Base-by-base conservation (phyloP, 495 filamentous ascomycete species). In the Apiosordaria backusii region DNA sequence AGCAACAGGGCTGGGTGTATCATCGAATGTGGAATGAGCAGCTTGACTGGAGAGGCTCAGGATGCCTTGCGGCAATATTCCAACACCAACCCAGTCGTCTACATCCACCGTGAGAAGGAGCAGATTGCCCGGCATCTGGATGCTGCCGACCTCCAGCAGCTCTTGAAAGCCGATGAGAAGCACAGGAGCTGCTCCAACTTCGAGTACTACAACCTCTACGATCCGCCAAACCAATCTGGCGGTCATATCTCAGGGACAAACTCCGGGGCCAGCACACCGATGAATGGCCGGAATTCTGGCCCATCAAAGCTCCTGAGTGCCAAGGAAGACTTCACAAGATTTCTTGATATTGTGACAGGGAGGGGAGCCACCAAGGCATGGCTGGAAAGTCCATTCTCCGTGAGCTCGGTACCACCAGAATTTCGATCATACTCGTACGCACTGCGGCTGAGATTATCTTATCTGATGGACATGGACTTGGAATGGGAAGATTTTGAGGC, bases 151-250 rank as follows among this genome's bases (percentile, higher is more conserved):
- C 82, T 68, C 70, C 86, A 67, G 69, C 89, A 67, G 76, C 81
- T 75, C 72, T 84, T 72, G 71, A 80, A 72, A 76, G 88, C 72
- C 22, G 80, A 82, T 71, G 78, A 84, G 23, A 74, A 79, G 59
- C 83, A 89, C 74, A 80, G 88, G 61, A 79, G 79, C 18, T 92
- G 89, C 75, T 90, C 90, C 7, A 93, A 92, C 71, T 85, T 90
- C 50, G 90, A 93, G 72, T 93, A 88, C 70, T 93, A 88, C 79
- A 95, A 95, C 68, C 74, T 92, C 52, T 86, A 78, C 68, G 78
- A 88, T 71, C 70, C 71, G 18, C 75, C 73, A 19, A 74, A 72
- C 27, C 54, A 65, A 0, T 50, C 61, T 16, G 13, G 63, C 3
- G 23, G 21, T 13, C 22, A 54, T 26, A 22, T 54, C 18, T 70